phyloP scores from a whole-genome alignment of 2,329 filamentous ascomycete genomes.

The Alternaria brassicicola region DNA sequence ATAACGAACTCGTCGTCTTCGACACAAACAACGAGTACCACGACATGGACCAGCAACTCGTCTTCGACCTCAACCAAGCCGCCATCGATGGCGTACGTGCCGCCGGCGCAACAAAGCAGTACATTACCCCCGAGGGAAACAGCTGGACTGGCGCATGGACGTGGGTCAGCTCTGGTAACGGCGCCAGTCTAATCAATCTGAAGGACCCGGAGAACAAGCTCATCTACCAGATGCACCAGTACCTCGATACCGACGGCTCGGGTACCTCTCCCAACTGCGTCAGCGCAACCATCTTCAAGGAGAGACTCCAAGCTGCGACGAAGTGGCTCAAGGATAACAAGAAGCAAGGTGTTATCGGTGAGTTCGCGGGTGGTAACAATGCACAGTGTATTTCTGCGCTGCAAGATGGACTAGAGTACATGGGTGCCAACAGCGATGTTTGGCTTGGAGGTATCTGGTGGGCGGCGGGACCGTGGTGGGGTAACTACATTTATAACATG shows the following conservation, averaged over 20 bases:
- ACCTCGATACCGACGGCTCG: constrained; percentile 63
- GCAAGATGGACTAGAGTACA: constrained; percentile 56
- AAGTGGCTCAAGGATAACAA: constrained; percentile 60
- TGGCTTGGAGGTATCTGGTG: constrained; percentile 63
- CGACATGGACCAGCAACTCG: constrained; percentile 52
- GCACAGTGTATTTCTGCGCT: constrained; percentile 57
- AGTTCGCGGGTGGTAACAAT: constrained; percentile 62
- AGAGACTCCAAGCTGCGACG: constrained; percentile 59
- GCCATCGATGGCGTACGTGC: constrained; percentile 55
- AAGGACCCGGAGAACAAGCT: constrained; percentile 61
- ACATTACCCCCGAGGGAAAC: constrained; percentile 67
- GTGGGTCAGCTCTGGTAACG: constrained; percentile 58
- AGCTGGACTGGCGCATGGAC: constrained; percentile 55
- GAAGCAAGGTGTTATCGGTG: constrained; percentile 61
- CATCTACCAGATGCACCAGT: constrained; percentile 68
- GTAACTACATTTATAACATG: constrained; percentile 56
- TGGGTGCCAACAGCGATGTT: constrained; percentile 58
- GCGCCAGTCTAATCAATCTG: constrained; percentile 53
- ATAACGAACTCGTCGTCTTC: constrained; percentile 53
- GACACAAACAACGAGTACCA: constrained; percentile 58
- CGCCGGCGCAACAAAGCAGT: constrained; percentile 56
- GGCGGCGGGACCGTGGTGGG: constrained; percentile 62
- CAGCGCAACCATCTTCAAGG: constrained; percentile 58
- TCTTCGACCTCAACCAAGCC: constrained; percentile 56
- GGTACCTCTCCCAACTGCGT: constrained; percentile 60